Base-by-base conservation (phyloP, 306 rosid genomes). In the Elaeagnus macrophylla region DNA sequence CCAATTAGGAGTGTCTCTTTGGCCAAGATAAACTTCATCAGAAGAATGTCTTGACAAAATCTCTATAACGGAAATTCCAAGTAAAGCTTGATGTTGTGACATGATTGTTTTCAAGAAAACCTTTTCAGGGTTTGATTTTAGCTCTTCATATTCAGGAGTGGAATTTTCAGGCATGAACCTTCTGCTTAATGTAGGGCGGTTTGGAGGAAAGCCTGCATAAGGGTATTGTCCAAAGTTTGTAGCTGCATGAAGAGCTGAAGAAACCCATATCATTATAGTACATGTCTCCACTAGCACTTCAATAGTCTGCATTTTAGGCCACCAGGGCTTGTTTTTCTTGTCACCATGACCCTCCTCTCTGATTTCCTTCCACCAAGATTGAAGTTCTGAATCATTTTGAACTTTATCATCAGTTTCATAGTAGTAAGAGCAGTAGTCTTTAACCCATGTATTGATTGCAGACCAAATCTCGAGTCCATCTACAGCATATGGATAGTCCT, bases 211-310 rank as follows among this genome's bases (percentile, higher is more conserved):
- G 1, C 91, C 95, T 38, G 90, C 90, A 54, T 79, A 82, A 5
- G 90, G 85, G 39, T 80, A 83, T 18, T 83, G 83, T 35, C 90
- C 86, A 15, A 79, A 83, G 68, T 83, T 77, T 25, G 79, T 81
- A 7, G 94, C 88, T 43, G 88, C 84, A 53, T 82, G 88, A 51
- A 84, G 83, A 6, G 94, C 94, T 5, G 88, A 86, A 54, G 84
- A 74, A 9, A 76, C 81, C 94, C 88, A 84, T 68, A 84, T 75
- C 37, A 78, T 51, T 8, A 61, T 84, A 40, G 75, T 65, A 71
- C 77, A 67, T 0, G 66, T 18, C 18, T 78, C 70, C 6, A 74
- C 47, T 56, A 81, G 71, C n/a, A 73, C 88, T 13, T 60, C 16
- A 19, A 65, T 40, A 25, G 67, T 75, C 61, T 72, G 74, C 84